Evolutionary conservation across 2,329 filamentous ascomycete species (phyloP).

Genomic region (Diplodia corticola): DNA sequence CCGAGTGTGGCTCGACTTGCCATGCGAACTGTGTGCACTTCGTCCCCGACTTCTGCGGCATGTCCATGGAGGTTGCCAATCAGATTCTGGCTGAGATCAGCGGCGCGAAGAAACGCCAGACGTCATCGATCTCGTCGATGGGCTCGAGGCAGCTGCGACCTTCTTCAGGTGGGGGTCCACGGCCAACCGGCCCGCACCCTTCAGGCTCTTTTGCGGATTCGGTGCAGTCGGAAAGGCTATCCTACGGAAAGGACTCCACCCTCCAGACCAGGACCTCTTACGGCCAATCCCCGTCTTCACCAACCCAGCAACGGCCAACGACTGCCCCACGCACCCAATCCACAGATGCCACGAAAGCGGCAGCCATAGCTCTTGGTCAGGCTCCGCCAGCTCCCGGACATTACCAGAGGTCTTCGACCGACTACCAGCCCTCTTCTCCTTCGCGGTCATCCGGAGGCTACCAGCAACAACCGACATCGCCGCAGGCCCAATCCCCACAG

Average conservation of each 20-base stretch:
- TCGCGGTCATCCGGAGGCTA: slow-evolving; percentile 39
- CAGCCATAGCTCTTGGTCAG: slow-evolving; percentile 49
- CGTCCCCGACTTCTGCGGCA: slow-evolving; percentile 97
- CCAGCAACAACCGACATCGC: slow-evolving; percentile 39
- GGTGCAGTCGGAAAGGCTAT: slow-evolving; percentile 46
- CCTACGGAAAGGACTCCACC: slow-evolving; percentile 48
- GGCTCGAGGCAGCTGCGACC: slow-evolving; percentile 67
- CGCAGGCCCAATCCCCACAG: slow-evolving; percentile 48
- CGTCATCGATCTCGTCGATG: slow-evolving; percentile 55
- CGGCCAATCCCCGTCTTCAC: slow-evolving; percentile 47
- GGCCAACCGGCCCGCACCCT: slow-evolving; percentile 37
- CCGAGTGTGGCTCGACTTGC: slow-evolving; percentile 90
- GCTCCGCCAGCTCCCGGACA: slow-evolving; percentile 39
- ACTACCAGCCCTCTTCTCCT: slow-evolving; percentile 38
- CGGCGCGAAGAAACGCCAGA: slow-evolving; percentile 70
- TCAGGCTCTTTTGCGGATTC: slow-evolving; percentile 42
- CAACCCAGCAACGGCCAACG: slow-evolving; percentile 49
- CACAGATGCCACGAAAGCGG: slow-evolving; percentile 49
- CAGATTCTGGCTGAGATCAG: slow-evolving; percentile 87
- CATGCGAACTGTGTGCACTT: slow-evolving; percentile 91
- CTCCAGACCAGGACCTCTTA: slow-evolving; percentile 48
- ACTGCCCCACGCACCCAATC: slow-evolving; percentile 52
- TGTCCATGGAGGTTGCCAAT: slow-evolving; percentile 97
- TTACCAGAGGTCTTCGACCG: slow-evolving; percentile 48
- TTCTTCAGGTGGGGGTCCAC: slow-evolving; percentile 47